Evolutionary conservation across 2,329 filamentous ascomycete species (phyloP).

Genomic region (Penicillium hesseltinei): DNA sequence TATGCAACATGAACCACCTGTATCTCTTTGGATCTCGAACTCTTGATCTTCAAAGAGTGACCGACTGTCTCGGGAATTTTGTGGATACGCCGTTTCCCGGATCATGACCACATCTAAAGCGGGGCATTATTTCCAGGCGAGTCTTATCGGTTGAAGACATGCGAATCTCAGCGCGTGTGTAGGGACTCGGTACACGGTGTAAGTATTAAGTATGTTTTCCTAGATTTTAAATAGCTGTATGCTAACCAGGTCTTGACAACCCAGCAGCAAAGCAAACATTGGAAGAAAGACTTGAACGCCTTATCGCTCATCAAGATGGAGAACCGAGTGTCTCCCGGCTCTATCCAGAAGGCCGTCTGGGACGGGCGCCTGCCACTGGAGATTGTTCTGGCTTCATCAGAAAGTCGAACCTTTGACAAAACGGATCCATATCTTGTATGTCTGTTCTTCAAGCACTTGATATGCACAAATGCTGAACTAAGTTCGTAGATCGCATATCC

Average conservation of each 20-base stretch:
- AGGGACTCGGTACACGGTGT: neutral
- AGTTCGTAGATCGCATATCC: slow-evolving; percentile 56
- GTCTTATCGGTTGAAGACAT: slow-evolving; percentile 1
- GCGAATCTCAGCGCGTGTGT: neutral
- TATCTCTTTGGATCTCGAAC: neutral
- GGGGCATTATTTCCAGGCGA: slow-evolving; percentile 6
- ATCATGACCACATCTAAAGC: slow-evolving; percentile 5
- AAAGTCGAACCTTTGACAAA: slow-evolving; percentile 60
- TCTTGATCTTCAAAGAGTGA: neutral
- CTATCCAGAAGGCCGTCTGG: slow-evolving; percentile 54
- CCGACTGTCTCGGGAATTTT: neutral
- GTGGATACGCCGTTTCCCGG: neutral
- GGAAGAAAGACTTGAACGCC: neutral
- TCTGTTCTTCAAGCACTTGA: slow-evolving; percentile 3
- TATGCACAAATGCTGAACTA: neutral
- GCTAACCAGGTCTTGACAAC: neutral
- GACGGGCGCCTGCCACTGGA: slow-evolving; percentile 59
- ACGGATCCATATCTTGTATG: slow-evolving; percentile 60
- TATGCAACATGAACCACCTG: neutral
- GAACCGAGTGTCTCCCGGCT: slow-evolving; percentile 25
- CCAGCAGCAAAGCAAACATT: neutral
- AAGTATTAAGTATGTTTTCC: neutral
- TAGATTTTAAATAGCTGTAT: neutral
- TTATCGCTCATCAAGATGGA: slow-evolving; percentile 25
- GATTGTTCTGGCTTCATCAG: slow-evolving; percentile 57